Evolutionary conservation across 176 grass and related monocot genomes (phyloP), one percentile per base, ranked within the genome.

Genomic region (Phyllostachys edulis): DNA sequence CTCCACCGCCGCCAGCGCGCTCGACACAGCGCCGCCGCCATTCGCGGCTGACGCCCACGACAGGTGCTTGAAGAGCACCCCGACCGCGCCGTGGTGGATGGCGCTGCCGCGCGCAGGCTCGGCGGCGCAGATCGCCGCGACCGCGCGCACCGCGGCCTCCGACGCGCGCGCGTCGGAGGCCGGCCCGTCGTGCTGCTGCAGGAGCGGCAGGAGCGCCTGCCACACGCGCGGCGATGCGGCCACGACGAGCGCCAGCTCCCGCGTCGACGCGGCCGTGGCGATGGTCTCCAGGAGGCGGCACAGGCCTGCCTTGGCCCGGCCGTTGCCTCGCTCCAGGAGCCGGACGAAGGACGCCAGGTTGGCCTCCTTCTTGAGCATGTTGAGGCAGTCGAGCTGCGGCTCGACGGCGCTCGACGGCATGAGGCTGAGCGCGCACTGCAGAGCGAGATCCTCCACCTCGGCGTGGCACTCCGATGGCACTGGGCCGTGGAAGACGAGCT

Each of bases 391-490:
- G 63, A 94, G 82, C 61, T 90, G 91, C 79, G 88, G 65, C 61
- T 80, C 37, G 5, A 79, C 51, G 5, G 74, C 41, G 71, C 29
- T 78, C 0, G 80, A 51, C 50, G 90, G 84, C 60, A 74, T 45
- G n/a, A 98, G 83, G 67, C 85, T 85, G 7, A 98, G 88, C 67
- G 71, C 62, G 55, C 89, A 98, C 46, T 94, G 89, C n/a, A 98
- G 87, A 23, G 89, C 84, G 36, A 90, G 76, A 54, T 92, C 89
- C 67, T 85, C 34, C 67, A 82, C 64, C 76, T 79, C 85, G 2
- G 34, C 21, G 44, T 59, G 47, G 12, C 61, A 7, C 3, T 42
- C 17, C 9, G 49, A 41, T 3, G 49, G 14, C 18, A 50, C 4
- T 23, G 81, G 68, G 44, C 69, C 15, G 87, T 79, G 75, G 79